Conservation (phyloP, 345 rosid genomes). For the Eucalyptus urophylla region DNA sequence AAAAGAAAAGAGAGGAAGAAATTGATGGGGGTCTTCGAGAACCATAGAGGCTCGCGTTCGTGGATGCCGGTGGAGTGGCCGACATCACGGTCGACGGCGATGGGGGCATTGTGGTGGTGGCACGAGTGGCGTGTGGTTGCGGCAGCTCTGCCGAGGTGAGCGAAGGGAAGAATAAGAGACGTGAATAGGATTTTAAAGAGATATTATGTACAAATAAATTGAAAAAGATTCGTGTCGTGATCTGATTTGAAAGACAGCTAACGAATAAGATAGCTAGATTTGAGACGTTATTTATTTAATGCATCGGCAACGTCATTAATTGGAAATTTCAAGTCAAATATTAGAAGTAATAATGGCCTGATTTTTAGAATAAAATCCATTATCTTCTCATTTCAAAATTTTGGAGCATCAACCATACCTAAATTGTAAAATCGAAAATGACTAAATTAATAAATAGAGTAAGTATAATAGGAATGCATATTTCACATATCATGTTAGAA, state of each 20-base stretch:
- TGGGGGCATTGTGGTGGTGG: too few relatives aligned
- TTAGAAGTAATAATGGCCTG: neutral
- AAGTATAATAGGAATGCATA: neutral
- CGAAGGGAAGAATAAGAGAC: neutral
- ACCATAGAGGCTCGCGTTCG: too few relatives aligned
- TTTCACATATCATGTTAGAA: neutral
- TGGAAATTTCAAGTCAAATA: neutral
- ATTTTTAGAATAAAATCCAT: neutral
- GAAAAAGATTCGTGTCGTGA: fast-evolving
- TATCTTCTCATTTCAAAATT: neutral
- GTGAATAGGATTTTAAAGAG: neutral
- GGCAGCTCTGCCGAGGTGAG: neutral
- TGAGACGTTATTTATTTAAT: neutral
- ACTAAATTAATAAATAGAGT: neutral
- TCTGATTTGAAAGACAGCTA: fast-evolving
- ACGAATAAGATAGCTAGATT: neutral
- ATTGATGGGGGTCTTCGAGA: neutral
- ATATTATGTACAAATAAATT: neutral
- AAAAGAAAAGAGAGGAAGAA: neutral
- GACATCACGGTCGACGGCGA: neutral
- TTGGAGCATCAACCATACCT: neutral
- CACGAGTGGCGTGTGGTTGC: neutral
- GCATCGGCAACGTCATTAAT: fast-evolving
- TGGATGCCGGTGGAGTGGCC: neutral
- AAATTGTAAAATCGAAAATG: neutral